Conservation (phyloP, 2,329 filamentous ascomycete species). For the Arthroderma sp. region DNA sequence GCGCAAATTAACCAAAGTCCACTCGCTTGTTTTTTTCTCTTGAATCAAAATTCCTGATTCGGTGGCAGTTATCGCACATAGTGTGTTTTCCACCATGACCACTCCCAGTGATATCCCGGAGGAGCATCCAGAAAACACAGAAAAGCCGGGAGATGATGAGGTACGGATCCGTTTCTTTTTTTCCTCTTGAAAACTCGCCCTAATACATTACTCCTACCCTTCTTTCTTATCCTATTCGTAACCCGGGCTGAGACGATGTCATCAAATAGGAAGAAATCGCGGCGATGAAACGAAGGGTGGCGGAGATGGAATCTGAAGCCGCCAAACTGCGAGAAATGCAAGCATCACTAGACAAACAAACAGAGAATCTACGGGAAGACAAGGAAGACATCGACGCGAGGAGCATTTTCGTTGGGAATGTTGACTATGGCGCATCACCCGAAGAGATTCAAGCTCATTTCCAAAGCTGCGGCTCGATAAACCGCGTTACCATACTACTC, state of each 20-base stretch:
- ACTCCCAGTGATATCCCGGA: neutral
- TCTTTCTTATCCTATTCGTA: neutral
- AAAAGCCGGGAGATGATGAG: conserved; percentile 34
- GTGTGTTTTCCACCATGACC: neutral
- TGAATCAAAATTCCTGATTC: too few relatives aligned
- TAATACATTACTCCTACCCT: neutral
- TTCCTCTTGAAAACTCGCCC: too few relatives aligned
- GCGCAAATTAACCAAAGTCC: too few relatives aligned
- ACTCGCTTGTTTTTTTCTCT: too few relatives aligned
- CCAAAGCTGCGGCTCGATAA: conserved; percentile 92
- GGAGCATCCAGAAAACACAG: conserved; percentile 14
- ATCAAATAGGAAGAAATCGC: conserved; percentile 57
- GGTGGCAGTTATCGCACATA: neutral
- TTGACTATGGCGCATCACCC: conserved; percentile 91
- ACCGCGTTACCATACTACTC: conserved; percentile 89
- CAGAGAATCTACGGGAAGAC: conserved; percentile 71
- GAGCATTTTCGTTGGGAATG: conserved; percentile 96
- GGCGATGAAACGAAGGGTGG: conserved; percentile 74
- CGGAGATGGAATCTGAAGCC: conserved; percentile 83
- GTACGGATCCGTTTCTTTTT: conserved; percentile 17
- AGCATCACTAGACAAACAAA: conserved; percentile 69
- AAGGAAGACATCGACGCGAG: conserved; percentile 91
- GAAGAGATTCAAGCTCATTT: conserved; percentile 99
- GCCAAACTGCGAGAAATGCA: conserved; percentile 81
- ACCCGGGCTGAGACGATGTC: neutral